phyloP scores from a whole-genome alignment of 2,329 filamentous ascomycete genomes.

The Gaeumannomyces tritici region DNA sequence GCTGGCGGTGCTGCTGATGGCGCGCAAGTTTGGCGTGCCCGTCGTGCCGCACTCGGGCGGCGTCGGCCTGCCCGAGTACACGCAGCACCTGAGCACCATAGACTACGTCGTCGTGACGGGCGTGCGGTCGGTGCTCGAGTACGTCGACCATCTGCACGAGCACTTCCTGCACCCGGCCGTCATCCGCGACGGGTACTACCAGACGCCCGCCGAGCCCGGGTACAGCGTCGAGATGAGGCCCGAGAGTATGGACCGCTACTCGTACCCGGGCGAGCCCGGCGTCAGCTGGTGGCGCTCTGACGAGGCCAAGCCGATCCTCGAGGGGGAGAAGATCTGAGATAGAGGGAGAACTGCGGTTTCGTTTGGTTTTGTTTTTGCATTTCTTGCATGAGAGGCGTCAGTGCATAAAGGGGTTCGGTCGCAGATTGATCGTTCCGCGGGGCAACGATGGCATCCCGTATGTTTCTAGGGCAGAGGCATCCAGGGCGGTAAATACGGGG shows the following conservation, averaged over 20 bases:
- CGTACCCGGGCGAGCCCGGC: constrained; percentile 66
- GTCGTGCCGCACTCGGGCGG: constrained; percentile 86
- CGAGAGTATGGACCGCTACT: constrained; percentile 72
- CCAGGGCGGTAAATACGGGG: too few species aligned
- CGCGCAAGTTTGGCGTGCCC: constrained; percentile 67
- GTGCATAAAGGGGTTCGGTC: constrained; percentile 7
- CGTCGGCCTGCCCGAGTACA: constrained; percentile 88
- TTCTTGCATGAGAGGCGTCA: neutral
- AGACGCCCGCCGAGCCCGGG: constrained; percentile 71
- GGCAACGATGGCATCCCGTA: constrained; percentile 24
- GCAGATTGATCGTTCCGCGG: constrained; percentile 12
- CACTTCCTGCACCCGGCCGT: constrained; percentile 77
- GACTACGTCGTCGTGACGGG: constrained; percentile 84
- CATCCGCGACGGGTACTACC: constrained; percentile 79
- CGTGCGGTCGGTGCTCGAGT: constrained; percentile 76
- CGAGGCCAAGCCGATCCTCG: constrained; percentile 66
- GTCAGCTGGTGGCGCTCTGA: constrained; percentile 82
- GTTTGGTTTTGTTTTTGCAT: neutral
- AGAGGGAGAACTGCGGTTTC: neutral
- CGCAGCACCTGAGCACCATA: constrained; percentile 83
- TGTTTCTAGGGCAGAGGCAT: constrained; percentile 2
- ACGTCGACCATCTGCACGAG: constrained; percentile 88
- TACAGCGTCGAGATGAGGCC: constrained; percentile 93
- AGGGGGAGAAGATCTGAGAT: constrained; percentile 44
- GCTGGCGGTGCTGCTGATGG: constrained; percentile 79